These are phyloP conservation scores for Apiospora saccharicola DNA, from an alignment of 2,329 filamentous ascomycete species.

Conservation along the genomic window DNA sequence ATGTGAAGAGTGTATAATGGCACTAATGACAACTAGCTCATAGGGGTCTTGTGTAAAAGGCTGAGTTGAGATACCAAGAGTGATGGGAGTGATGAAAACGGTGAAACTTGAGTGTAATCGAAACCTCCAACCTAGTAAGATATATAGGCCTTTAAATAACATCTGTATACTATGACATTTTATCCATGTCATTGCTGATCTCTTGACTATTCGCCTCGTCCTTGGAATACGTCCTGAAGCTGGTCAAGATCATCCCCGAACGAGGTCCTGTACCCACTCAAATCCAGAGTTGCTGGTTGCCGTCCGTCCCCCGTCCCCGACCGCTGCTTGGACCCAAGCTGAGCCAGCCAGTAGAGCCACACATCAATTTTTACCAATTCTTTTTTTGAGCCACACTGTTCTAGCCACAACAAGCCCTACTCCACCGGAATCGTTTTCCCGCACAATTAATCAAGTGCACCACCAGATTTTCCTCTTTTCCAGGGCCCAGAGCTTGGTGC, in stretches of 20 bases:
- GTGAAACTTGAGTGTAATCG: background rate
- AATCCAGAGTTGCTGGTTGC: background rate
- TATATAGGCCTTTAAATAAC: background rate
- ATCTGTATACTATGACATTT: background rate
- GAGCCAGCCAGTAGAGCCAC: background rate
- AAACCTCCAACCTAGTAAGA: background rate
- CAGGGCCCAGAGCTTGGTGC: slow-evolving; percentile 20
- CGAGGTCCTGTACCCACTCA: background rate
- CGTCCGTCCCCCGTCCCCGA: background rate
- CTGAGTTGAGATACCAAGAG: background rate
- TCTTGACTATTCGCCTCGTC: slow-evolving; percentile 8
- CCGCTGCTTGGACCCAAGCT: background rate
- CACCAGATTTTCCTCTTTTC: slow-evolving; percentile 25
- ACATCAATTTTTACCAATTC: slow-evolving; percentile 3
- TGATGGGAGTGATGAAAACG: background rate
- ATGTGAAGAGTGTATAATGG: background rate
- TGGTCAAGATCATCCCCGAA: slow-evolving; percentile 16
- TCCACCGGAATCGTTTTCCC: slow-evolving; percentile 16
- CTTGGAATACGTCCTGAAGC: slow-evolving; percentile 3
- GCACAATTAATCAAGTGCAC: slow-evolving; percentile 26
- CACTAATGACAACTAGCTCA: background rate
- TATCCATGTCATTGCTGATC: slow-evolving; percentile 12
- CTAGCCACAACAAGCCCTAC: slow-evolving; percentile 20
- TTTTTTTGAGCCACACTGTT: background rate
- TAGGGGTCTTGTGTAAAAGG: background rate